Evolutionary conservation across 768 basidiomycete species (phyloP).

Genomic region (Lentinula boryana): DNA sequence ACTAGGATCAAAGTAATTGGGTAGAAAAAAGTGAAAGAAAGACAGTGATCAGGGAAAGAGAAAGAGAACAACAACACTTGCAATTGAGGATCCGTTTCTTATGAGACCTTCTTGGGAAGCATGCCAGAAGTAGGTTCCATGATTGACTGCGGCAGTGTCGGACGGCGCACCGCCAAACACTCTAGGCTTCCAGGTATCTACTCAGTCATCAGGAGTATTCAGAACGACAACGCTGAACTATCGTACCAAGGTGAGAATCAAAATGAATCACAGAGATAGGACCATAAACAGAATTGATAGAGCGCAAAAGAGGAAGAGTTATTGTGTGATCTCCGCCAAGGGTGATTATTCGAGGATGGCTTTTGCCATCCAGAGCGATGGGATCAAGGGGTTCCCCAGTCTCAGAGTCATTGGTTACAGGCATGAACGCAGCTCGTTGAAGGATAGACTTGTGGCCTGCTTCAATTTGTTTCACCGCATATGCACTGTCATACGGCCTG

Average conservation of each 20-base stretch:
- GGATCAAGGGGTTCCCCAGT: constrained; percentile 54
- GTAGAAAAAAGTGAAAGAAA: constrained; percentile 7
- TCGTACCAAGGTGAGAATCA: constrained; percentile 62
- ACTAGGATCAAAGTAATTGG: constrained; percentile 70
- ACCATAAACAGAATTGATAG: constrained; percentile 73
- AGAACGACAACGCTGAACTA: constrained; percentile 9
- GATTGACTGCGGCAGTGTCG: constrained; percentile 70
- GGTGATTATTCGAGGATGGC: constrained; percentile 76
- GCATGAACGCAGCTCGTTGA: constrained; percentile 54
- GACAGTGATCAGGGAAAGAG: constrained; percentile 12
- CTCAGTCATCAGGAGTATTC: neutral
- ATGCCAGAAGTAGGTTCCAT: constrained; percentile 90
- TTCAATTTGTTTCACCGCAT: constrained; percentile 72
- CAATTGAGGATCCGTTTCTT: constrained; percentile 72
- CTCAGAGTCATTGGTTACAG: constrained; percentile 55
- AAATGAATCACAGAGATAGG: constrained; percentile 82
- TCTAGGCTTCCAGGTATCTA: constrained; percentile 70
- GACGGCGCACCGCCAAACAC: constrained; percentile 74
- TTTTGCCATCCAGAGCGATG: constrained; percentile 61
- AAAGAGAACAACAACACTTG: constrained; percentile 49
- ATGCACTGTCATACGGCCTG: constrained; percentile 67
- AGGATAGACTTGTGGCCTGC: constrained; percentile 65
- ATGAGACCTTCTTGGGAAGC: constrained; percentile 81
- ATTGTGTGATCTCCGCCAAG: constrained; percentile 84
- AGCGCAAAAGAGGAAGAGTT: constrained; percentile 53